Percentiles rank a stretch among this genome's conserved stretches.
phyloP scores from a whole-genome alignment of 805 yeast species.

The Yarrowia yakushimensis region DNA sequence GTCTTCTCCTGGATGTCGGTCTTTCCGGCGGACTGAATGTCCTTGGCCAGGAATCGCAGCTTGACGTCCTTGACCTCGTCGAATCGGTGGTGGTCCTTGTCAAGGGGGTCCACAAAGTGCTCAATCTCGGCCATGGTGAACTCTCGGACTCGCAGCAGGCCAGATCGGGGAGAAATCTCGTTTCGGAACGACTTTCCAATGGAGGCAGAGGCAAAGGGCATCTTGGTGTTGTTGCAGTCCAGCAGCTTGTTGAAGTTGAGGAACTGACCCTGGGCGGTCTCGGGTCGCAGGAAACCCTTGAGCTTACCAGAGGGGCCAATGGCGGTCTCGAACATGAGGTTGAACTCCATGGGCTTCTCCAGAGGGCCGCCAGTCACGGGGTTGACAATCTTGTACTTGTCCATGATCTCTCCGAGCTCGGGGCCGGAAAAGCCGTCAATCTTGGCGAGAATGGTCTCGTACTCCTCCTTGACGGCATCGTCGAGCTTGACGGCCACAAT shows the following conservation, averaged over 20 bases:
- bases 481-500: conserved; percentile 85
- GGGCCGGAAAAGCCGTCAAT: conserved; percentile 95
- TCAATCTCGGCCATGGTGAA: conserved; percentile 99
- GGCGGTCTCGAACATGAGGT: conserved; percentile 98
- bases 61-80: conserved; percentile 67
- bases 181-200: conserved; percentile 98
- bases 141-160: conserved; percentile 95
- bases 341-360: conserved; percentile 91
- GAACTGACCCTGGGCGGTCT: conserved; percentile 99
- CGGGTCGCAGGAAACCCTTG: conserved; percentile 96
- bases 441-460: conserved; percentile 77
- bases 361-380: conserved; percentile 85
- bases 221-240: conserved; percentile 90
- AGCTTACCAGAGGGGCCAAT: conserved; percentile 97
- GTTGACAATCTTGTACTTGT: conserved; percentile 76
- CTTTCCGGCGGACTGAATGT: conserved; percentile 80
- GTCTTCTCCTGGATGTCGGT: conserved; percentile 62
- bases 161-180: conserved; percentile 98
- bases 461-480: conserved; percentile 73
- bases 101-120: conserved; percentile 91
- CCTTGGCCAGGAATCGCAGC: conserved; percentile 79
- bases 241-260: conserved; percentile 88
- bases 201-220: conserved; percentile 99
- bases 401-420: conserved; percentile 85
- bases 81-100: conserved; percentile 81